phyloP scores from a whole-genome alignment of 2,329 filamentous ascomycete genomes.

The Fusarium abutilonis region DNA sequence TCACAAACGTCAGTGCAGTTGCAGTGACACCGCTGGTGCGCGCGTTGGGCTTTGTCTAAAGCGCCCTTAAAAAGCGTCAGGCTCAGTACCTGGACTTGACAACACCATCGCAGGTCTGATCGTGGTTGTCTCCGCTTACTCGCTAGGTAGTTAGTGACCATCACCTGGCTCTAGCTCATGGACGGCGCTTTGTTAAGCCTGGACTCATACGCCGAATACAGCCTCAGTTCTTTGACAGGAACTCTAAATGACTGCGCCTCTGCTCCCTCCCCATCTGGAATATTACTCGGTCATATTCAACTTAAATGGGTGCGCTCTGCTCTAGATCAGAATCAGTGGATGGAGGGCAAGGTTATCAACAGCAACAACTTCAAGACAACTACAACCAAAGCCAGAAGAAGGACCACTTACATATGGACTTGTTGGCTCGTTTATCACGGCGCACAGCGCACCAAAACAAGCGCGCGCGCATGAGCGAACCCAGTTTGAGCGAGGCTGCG shows the following conservation, averaged over 20 bases:
- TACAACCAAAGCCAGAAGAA: conserved; percentile 19
- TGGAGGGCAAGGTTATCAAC: conserved; percentile 14
- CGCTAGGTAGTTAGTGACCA: conserved; percentile 15
- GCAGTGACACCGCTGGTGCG: background rate
- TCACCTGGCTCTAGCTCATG: conserved; percentile 32
- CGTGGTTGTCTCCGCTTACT: conserved; percentile 23
- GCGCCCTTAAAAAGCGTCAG: background rate
- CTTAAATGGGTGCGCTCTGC: conserved; percentile 46
- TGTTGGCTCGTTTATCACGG: conserved; percentile 29
- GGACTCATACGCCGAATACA: conserved; percentile 30
- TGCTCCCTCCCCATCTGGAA: background rate
- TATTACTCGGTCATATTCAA: background rate
- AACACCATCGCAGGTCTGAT: conserved; percentile 9
- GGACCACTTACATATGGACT: conserved; percentile 4
- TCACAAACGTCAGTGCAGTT: background rate
- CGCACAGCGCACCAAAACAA: conserved; percentile 17
- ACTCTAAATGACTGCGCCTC: conserved; percentile 20
- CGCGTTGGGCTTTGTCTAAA: background rate
- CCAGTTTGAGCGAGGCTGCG: conserved; percentile 19
- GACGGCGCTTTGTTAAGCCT: conserved; percentile 22
- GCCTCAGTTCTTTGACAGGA: conserved; percentile 9
- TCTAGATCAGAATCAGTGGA: conserved; percentile 36
- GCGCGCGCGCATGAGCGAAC: conserved; percentile 7
- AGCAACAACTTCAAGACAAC: conserved; percentile 13
- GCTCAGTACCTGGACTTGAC: background rate